Evolutionary conservation across 1,284 basidiomycete genomes (phyloP), one percentile per base, ranked within the genome.

Genomic region (Tilletia indica): DNA sequence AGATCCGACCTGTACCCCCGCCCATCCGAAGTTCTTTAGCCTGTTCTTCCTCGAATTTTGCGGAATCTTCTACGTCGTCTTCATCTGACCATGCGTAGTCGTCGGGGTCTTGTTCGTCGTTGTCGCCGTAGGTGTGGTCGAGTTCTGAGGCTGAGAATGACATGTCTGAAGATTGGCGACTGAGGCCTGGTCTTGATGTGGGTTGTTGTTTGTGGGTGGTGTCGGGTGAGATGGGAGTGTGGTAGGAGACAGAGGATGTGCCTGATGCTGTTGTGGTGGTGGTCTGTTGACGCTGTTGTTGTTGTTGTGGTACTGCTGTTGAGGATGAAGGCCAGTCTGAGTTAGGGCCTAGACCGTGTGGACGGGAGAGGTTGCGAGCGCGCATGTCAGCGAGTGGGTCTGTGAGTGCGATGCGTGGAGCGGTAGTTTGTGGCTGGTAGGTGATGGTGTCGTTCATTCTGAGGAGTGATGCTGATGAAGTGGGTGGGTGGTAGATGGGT

Each of bases 61-160:
- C 76, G 1, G 71, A 70, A 12, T 83, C 78, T 14, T 78, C 77
- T 48, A 82, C 67, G 21, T 79, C 79, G 5, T 81, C 77, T 51
- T 83, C 81, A 42, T 82, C 80, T 45, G 73, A 76, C 81, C 81
- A 83, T 71, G 82, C 75, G 68, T 81, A 82, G 31, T 82, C 77
- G 73, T 80, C 81, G 21, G 74, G 78, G 45, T 77, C 76, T 16
- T 69, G 70, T 12, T 78, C 78, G 51, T 73, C 76, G 39, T 75
- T 74, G 16, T 56, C 68, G 49, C 42, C 64, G 34, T 34, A 38
- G 36, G 36, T 79, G 38, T 74, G 77, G 56, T 76, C 76, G 21
- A 70, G 70, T 12, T 78, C 78, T 51, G 72, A 74, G 39, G 25
- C 51, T 25, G 19, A 21, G 48, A 51, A 5, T 4, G 68, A 68